These are phyloP conservation scores for Dryas alaskensis DNA, from an alignment of 306 rosid species.

Conservation along the genomic window DNA sequence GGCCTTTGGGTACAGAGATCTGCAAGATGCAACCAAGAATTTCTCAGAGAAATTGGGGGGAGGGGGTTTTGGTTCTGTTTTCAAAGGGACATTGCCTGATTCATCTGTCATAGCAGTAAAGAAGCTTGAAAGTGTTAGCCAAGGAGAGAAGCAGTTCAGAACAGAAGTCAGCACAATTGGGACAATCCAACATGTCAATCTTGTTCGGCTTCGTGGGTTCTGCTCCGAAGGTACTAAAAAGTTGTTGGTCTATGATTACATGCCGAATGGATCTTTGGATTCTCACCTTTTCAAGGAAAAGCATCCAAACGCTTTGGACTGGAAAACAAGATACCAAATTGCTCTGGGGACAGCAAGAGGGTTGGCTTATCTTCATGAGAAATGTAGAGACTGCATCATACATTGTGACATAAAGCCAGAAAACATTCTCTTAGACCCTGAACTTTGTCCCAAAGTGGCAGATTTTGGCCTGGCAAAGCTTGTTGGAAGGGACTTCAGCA, in stretches of 20 bases:
- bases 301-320: conserved; percentile 38
- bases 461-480: conserved; percentile 92
- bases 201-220: conserved; percentile 83
- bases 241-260: conserved; percentile 76
- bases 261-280: conserved; percentile 71
- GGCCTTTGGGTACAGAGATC: conserved; percentile 69
- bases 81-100: conserved; percentile 71
- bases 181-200: conserved; percentile 79
- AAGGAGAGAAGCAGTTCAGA: conserved; percentile 91
- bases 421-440: conserved; percentile 76
- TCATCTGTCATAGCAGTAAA: conserved; percentile 76
- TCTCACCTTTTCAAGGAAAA: conserved; percentile 49
- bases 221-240: conserved; percentile 71
- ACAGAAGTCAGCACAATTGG: conserved; percentile 87
- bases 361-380: conserved; percentile 75
- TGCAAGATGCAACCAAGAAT: conserved; percentile 78
- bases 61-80: conserved; percentile 91
- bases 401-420: conserved; percentile 95
- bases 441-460: conserved; percentile 71
- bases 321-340: conserved; percentile 78
- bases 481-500: conserved; percentile 78
- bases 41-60: conserved; percentile 87
- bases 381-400: conserved; percentile 82
- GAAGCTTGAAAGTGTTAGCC: conserved; percentile 74
- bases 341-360: conserved; percentile 87